A percentile compares a stretch with the other conserved stretches of the same genome.
Conservation (phyloP, 1,139 yeast species). For the Kodamaea sp. region DNA sequence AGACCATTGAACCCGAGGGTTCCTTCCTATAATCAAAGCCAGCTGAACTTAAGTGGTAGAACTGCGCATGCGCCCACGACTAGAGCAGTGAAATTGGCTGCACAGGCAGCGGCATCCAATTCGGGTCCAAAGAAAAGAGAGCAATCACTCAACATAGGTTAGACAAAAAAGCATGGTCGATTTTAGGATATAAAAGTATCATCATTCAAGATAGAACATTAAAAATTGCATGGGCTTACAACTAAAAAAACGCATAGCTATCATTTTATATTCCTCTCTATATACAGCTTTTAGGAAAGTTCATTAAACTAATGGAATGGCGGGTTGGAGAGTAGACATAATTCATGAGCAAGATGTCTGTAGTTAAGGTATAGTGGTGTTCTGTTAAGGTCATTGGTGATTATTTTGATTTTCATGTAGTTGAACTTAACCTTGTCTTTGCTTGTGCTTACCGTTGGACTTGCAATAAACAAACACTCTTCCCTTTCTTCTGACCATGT, state of each 20-base stretch:
- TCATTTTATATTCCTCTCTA: no score
- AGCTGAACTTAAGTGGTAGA: slow-evolving; percentile 16
- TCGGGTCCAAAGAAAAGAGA: slow-evolving; percentile 3
- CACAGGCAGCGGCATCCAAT: slow-evolving; percentile 10
- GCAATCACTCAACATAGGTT: not conserved
- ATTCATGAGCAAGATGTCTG: no score
- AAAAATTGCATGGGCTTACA: no score
- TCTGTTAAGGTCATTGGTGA: no score
- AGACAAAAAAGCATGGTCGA: not conserved
- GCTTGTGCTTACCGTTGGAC: slow-evolving; percentile 91
- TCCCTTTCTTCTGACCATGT: slow-evolving; percentile 91
- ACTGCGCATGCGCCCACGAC: slow-evolving; percentile 36
- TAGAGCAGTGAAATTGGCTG: slow-evolving; percentile 39
- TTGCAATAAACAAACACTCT: slow-evolving; percentile 92
- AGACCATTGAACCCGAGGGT: slow-evolving; percentile 29
- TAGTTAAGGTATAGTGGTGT: no score
- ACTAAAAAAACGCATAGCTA: no score
- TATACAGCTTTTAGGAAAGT: no score
- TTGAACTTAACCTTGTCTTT: slow-evolving; percentile 76
- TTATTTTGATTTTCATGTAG: not conserved
- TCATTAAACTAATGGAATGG: no score
- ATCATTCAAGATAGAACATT: no score
- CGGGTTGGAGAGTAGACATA: no score
- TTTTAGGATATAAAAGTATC: no score
- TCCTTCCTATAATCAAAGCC: slow-evolving; percentile 26